These are phyloP conservation scores for Lyophyllum atratum DNA, from an alignment of 768 basidiomycete genomes.

Conservation along the genomic window DNA sequence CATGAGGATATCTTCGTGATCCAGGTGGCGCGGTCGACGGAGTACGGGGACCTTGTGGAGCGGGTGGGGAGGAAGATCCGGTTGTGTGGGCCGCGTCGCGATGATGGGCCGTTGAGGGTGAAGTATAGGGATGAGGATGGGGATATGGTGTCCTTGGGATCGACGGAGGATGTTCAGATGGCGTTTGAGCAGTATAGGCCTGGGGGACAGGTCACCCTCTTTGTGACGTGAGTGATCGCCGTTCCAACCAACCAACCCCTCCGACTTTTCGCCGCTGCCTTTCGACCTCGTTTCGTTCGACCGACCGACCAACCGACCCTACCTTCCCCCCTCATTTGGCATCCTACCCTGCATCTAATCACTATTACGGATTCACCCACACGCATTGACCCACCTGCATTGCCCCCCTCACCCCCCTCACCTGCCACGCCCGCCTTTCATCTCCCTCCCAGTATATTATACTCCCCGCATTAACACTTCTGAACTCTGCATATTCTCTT, in stretches of 20 bases:
- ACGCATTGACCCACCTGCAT: conserved; percentile 15
- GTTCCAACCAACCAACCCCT: background rate
- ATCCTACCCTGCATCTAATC: conserved; percentile 10
- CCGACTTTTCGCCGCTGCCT: conserved; percentile 12
- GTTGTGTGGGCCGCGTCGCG: conserved; percentile 80
- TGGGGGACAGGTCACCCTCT: conserved; percentile 80
- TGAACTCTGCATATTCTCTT: conserved; percentile 7
- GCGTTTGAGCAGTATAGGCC: conserved; percentile 85
- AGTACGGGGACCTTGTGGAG: conserved; percentile 83
- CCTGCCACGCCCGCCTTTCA: background rate
- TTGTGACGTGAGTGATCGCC: conserved; percentile 59
- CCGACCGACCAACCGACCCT: too few relatives aligned
- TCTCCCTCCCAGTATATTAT: conserved; percentile 1
- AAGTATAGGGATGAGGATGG: conserved; percentile 94
- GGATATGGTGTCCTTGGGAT: conserved; percentile 84
- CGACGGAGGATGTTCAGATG: conserved; percentile 93
- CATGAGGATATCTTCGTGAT: conserved; percentile 96
- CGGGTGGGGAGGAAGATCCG: conserved; percentile 93
- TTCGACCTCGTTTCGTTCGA: background rate
- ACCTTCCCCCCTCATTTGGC: conserved; percentile 4
- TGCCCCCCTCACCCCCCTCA: background rate
- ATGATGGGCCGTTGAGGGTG: conserved; percentile 80
- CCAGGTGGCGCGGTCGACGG: conserved; percentile 78
- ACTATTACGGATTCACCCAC: background rate
- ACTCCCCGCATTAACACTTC: conserved; percentile 12